Evolutionary conservation across 1,284 basidiomycete genomes (phyloP).

Genomic region (Xerocomus amazonicus): DNA sequence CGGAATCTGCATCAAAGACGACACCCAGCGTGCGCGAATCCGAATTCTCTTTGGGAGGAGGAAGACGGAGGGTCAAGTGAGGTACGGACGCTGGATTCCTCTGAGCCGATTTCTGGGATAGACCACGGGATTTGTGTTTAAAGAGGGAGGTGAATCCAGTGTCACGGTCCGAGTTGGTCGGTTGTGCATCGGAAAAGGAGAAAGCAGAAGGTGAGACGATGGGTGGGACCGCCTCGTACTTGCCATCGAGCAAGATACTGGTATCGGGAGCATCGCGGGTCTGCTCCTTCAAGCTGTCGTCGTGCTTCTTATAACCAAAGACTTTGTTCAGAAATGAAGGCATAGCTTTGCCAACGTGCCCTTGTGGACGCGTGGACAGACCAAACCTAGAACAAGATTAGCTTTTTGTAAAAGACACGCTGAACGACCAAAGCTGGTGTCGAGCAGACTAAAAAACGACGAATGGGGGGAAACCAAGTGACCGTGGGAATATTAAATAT

Average conservation of each 20-base stretch:
- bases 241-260: slow-evolving; percentile 57
- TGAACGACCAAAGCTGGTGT: slow-evolving; percentile 1
- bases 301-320: slow-evolving; percentile 67
- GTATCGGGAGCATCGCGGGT: slow-evolving; percentile 37
- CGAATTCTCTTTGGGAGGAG: slow-evolving; percentile 47
- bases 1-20: slow-evolving; percentile 58
- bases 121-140: slow-evolving; percentile 44
- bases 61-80: slow-evolving; percentile 59
- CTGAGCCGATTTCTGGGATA: slow-evolving; percentile 29
- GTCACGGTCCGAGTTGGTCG: slow-evolving; percentile 36
- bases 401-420: neutral
- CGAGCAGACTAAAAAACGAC: neutral
- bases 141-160: slow-evolving; percentile 43
- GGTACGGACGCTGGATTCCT: slow-evolving; percentile 32
- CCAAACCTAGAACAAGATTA: slow-evolving; percentile 11
- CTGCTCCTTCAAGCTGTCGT: slow-evolving; percentile 43
- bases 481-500: slow-evolving; percentile 14
- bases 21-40: slow-evolving; percentile 46
- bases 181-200: slow-evolving; percentile 38
- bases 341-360: slow-evolving; percentile 40
- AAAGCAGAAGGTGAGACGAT: slow-evolving; percentile 46
- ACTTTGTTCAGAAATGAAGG: slow-evolving; percentile 74
- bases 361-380: slow-evolving; percentile 2
- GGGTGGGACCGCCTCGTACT: slow-evolving; percentile 65
- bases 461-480: slow-evolving; percentile 1